phyloP scores from a whole-genome alignment of 2,329 filamentous ascomycete species.

The Colletotrichum chrysophilum region DNA sequence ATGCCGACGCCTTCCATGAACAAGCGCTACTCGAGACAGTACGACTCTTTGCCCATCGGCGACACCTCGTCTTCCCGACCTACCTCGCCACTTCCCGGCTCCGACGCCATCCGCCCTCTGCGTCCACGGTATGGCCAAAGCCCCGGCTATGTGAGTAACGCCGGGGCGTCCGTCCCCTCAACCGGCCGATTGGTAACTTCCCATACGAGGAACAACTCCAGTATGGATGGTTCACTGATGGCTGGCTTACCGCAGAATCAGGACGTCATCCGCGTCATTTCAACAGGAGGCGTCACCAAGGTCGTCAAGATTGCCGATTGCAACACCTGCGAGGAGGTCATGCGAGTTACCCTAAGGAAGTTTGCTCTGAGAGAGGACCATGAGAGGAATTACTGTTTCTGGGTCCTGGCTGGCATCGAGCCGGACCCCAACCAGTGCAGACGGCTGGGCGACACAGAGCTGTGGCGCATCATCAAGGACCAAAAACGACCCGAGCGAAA shows the following conservation, averaged over 20 bases:
- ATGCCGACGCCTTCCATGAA: constrained; percentile 49
- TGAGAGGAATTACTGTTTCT: constrained; percentile 96
- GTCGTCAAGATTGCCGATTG: constrained; percentile 93
- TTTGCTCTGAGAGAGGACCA: constrained; percentile 88
- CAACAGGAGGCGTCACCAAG: constrained; percentile 87
- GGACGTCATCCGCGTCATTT: constrained; percentile 91
- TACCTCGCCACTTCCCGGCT: constrained; percentile 67
- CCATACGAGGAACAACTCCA: constrained; percentile 82
- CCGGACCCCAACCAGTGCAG: constrained; percentile 82
- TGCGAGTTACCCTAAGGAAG: constrained; percentile 87
- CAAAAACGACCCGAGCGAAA: constrained; percentile 85
- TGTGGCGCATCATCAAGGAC: constrained; percentile 91
- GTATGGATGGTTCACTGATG: constrained; percentile 85
- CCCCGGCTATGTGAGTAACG: constrained; percentile 51
- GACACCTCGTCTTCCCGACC: constrained; percentile 65
- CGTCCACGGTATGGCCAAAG: constrained; percentile 64
- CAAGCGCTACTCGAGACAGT: constrained; percentile 70
- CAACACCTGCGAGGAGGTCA: constrained; percentile 90
- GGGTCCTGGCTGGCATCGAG: constrained; percentile 85
- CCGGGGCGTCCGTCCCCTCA: constrained; percentile 67
- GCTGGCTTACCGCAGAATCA: constrained; percentile 85
- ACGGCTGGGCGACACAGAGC: constrained; percentile 82
- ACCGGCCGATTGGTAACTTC: constrained; percentile 66
- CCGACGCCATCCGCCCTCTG: constrained; percentile 57
- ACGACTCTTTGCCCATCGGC: constrained; percentile 53